Conservation (phyloP, 768 basidiomycete species). For the Leccinum subtestaceum region DNA sequence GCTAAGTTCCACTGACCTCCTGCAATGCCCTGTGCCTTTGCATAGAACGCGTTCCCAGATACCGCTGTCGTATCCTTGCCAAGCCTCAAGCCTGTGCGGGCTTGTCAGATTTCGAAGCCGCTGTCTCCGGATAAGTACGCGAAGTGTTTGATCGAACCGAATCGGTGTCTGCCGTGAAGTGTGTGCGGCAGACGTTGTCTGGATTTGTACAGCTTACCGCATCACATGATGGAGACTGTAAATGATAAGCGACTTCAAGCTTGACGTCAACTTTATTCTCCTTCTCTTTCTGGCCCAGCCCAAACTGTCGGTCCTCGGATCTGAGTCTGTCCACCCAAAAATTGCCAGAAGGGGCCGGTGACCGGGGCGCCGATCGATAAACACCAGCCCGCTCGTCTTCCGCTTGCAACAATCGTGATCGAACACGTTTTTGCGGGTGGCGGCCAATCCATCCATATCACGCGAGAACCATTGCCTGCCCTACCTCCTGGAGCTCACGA, state of each 20-base stretch:
- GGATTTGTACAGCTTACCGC: conserved; percentile 3
- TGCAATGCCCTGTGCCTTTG: not conserved
- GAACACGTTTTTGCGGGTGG: conserved; percentile 12
- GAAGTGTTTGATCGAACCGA: conserved; percentile 21
- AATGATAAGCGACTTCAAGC: conserved; percentile 16
- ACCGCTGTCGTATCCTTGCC: not conserved
- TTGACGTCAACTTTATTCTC: conserved; percentile 21
- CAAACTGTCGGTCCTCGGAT: conserved; percentile 20
- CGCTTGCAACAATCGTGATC: conserved; percentile 9
- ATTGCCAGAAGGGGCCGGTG: conserved; percentile 15
- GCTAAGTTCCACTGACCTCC: too few species aligned
- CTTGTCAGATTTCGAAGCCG: not conserved
- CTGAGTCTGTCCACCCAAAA: not conserved
- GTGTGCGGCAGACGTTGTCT: not conserved
- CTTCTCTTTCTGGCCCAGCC: conserved; percentile 1
- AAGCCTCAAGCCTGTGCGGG: not conserved
- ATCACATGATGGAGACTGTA: conserved; percentile 12
- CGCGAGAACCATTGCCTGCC: conserved; percentile 11
- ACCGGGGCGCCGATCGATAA: conserved; percentile 33
- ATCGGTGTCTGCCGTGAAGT: conserved; percentile 8
- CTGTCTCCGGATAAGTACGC: conserved; percentile 3
- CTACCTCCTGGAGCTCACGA: conserved; percentile 14
- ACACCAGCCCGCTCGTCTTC: conserved; percentile 11
- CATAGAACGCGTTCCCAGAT: not conserved
- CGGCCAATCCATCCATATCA: conserved; percentile 18